phyloP scores from a whole-genome alignment of 78 protist genomes.

The slime mould (Dictyostelium discoideum) region DNA sequence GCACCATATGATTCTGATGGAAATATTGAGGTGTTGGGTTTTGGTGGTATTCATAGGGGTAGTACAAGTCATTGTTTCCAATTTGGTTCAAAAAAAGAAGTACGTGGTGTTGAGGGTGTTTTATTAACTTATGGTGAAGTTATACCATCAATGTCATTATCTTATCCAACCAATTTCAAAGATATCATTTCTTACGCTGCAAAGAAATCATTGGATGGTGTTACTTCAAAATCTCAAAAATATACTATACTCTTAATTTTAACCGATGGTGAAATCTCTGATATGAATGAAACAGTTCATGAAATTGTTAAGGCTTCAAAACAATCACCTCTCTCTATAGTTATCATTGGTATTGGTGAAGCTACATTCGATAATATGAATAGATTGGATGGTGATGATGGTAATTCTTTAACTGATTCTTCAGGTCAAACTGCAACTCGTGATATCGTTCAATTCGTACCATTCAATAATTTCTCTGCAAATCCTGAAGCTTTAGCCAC shows the following conservation, averaged over 20 bases:
- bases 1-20: conserved; percentile 28
- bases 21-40: conserved; percentile 86
- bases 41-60: conserved; percentile 82
- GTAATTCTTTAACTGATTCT: not conserved
- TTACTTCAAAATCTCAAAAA: not conserved
- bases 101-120: conserved; percentile 38
- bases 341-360: conserved; percentile 20
- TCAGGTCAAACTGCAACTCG: not conserved
- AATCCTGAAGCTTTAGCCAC: conserved; percentile 26
- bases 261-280: conserved; percentile 89
- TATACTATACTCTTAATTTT: conserved; percentile 85
- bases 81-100: not conserved
- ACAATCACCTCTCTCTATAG: conserved; percentile 70
- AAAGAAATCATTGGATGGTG: conserved; percentile 15
- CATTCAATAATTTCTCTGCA: conserved; percentile 37
- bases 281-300: conserved; percentile 80
- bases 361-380: not conserved
- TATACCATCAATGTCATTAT: conserved; percentile 12
- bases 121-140: conserved; percentile 31
- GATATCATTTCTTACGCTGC: conserved; percentile 29
- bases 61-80: conserved; percentile 69
- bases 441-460: conserved; percentile 89
- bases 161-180: conserved; percentile 82
- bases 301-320: conserved; percentile 62
- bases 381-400: not conserved